Evolutionary conservation across 257 asterid genomes (phyloP).

Genomic region (Anisodus tanguticus): DNA sequence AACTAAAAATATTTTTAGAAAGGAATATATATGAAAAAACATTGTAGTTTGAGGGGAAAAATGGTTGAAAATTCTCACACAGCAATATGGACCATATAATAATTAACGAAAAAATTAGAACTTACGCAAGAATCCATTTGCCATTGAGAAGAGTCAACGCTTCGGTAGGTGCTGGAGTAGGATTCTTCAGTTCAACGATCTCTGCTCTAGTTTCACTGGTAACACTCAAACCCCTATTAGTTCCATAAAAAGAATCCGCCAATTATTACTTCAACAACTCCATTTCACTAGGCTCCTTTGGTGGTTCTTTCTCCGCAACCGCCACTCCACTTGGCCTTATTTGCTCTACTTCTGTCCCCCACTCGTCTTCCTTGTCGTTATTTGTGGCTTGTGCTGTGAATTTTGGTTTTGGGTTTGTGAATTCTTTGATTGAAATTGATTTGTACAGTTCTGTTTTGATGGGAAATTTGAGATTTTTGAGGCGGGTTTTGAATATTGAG

Average conservation of each 20-base stretch:
- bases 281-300: constrained; percentile 51
- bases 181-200: constrained; percentile 80
- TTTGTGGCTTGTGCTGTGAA: constrained; percentile 43
- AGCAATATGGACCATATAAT: not conserved
- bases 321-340: constrained; percentile 54
- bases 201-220: constrained; percentile 84
- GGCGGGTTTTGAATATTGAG: constrained; percentile 30
- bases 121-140: constrained; percentile 93
- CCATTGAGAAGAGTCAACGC: constrained; percentile 85
- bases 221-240: constrained; percentile 79
- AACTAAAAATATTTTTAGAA: too few species aligned
- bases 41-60: not conserved
- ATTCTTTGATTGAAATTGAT: constrained; percentile 31
- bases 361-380: constrained; percentile 26
- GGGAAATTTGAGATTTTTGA: constrained; percentile 34
- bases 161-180: constrained; percentile 87
- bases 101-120: not conserved
- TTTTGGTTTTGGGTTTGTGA: constrained; percentile 22
- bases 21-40: too few species aligned
- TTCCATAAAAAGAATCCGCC: constrained; percentile 74
- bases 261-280: constrained; percentile 65
- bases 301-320: constrained; percentile 48
- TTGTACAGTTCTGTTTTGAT: constrained; percentile 3
- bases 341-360: constrained; percentile 23
- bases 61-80: not conserved